A percentile compares a stretch with the other conserved stretches of the same genome.
These are phyloP conservation scores for Curvularia sp. DNA, from an alignment of 2,329 filamentous ascomycete genomes.

Conservation along the genomic window DNA sequence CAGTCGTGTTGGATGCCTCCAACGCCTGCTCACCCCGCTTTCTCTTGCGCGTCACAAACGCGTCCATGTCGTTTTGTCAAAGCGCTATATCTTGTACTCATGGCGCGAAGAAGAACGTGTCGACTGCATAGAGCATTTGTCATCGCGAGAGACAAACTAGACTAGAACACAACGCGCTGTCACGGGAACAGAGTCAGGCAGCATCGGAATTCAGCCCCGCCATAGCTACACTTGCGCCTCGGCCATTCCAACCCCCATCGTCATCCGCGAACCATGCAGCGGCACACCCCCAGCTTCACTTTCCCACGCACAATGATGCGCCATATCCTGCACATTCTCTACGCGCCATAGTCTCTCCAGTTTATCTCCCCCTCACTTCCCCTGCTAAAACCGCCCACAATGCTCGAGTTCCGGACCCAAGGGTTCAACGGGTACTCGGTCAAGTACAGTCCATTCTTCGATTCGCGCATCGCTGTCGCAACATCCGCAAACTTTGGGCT, in stretches of 20 bases:
- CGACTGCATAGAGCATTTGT: not conserved
- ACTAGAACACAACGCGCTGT: constrained; percentile 16
- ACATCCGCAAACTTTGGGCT: constrained; percentile 95
- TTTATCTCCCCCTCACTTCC: not conserved
- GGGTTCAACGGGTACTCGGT: constrained; percentile 96
- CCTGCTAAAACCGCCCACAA: constrained; percentile 51
- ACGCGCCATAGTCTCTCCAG: constrained; percentile 22
- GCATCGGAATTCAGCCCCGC: constrained; percentile 25
- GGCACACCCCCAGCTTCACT: constrained; percentile 22
- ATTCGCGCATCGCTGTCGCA: constrained; percentile 89
- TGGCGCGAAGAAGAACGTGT: not conserved
- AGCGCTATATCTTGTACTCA: not conserved
- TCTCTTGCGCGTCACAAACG: constrained; percentile 50
- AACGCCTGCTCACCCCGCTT: constrained; percentile 29
- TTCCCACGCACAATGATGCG: constrained; percentile 28
- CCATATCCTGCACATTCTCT: constrained; percentile 1
- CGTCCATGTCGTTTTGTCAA: constrained; percentile 40
- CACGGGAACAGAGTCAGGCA: constrained; percentile 25
- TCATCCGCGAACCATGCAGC: constrained; percentile 30
- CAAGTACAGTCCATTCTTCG: constrained; percentile 98
- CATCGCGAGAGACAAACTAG: not conserved
- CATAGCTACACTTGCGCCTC: constrained; percentile 27
- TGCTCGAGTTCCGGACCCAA: constrained; percentile 93
- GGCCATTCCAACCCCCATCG: constrained; percentile 25
- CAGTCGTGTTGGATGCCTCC: not conserved